Evolutionary conservation across 2,329 filamentous ascomycete genomes (phyloP).

Genomic region (Phyllosticta citrichinensis): DNA sequence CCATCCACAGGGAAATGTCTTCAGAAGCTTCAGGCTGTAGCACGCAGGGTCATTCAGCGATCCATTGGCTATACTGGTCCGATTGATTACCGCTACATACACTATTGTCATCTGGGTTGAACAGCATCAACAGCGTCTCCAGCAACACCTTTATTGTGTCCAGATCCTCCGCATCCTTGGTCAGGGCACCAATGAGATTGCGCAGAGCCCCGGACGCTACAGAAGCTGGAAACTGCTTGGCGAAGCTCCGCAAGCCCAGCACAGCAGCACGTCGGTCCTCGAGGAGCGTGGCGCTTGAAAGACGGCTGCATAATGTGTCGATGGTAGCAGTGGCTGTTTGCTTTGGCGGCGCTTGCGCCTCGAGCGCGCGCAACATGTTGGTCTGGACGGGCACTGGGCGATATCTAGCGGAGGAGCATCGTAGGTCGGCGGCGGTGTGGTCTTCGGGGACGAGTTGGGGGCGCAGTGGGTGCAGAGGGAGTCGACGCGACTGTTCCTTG

Average conservation of each 20-base stretch:
- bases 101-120: conserved; percentile 56
- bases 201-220: conserved; percentile 89
- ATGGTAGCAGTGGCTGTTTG: conserved; percentile 96
- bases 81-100: conserved; percentile 30
- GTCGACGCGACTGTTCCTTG: neutral
- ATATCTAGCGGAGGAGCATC: neutral
- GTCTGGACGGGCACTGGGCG: neutral
- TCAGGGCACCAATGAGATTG: conserved; percentile 73
- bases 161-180: conserved; percentile 84
- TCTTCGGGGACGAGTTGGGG: neutral
- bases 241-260: conserved; percentile 84
- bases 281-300: conserved; percentile 80
- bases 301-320: conserved; percentile 73
- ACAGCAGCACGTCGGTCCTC: conserved; percentile 93
- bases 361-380: conserved; percentile 39
- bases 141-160: conserved; percentile 93
- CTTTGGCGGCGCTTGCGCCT: conserved; percentile 74
- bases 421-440: neutral
- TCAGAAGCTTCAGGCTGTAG: conserved; percentile 82
- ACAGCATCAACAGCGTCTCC: conserved; percentile 91
- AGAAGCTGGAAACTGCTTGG: conserved; percentile 90
- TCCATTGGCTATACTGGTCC: neutral
- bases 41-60: conserved; percentile 5
- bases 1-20: conserved; percentile 90
- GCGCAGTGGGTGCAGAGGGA: neutral